These are phyloP conservation scores for Phialophora chinensis DNA, from an alignment of 2,329 filamentous ascomycete genomes.

Conservation along the genomic window DNA sequence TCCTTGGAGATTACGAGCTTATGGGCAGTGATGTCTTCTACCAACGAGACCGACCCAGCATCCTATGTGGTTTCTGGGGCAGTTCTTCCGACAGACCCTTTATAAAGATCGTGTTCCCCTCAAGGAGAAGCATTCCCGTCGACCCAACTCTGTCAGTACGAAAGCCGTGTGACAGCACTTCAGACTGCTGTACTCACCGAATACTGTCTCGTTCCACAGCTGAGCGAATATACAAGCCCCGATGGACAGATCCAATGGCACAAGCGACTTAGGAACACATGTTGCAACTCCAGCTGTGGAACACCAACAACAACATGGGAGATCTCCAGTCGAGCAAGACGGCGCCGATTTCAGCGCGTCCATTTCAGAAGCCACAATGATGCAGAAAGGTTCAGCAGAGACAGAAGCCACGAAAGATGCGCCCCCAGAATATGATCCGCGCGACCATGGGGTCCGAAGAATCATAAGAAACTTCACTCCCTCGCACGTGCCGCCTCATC, in stretches of 20 bases:
- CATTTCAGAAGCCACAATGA: background rate
- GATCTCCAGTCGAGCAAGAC: background rate
- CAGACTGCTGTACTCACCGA: no score
- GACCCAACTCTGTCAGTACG: no score
- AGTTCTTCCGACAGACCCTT: no score
- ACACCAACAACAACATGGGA: background rate
- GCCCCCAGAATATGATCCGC: background rate
- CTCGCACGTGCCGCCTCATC: background rate
- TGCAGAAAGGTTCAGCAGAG: background rate
- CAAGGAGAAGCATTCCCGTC: no score
- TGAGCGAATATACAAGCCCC: background rate
- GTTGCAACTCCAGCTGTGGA: background rate
- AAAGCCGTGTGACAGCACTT: no score
- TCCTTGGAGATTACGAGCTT: no score
- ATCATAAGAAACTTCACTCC: constrained; percentile 17
- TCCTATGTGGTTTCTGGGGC: no score
- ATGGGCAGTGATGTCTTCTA: no score
- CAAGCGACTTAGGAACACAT: background rate
- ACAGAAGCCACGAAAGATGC: background rate
- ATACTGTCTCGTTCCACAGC: background rate
- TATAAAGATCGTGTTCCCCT: no score
- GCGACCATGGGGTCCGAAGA: constrained; percentile 8
- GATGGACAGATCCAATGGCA: background rate
- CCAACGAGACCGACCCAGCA: no score
- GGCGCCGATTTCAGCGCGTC: background rate